Conservation (phyloP, 140 eudicot genomes). For the Ambrosia hybrid region DNA sequence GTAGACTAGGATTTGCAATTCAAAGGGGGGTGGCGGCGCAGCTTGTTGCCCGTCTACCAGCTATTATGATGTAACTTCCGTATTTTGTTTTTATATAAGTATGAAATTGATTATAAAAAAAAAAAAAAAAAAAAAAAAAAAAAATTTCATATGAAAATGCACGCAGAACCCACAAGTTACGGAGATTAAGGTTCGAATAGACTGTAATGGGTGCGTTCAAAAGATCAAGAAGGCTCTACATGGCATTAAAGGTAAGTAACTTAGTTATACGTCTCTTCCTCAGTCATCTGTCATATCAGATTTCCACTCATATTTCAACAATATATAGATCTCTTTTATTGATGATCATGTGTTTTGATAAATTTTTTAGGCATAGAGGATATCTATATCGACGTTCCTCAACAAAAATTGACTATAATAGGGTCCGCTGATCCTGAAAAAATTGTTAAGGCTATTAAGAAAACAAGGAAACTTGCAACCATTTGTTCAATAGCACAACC, state of each 20-base stretch:
- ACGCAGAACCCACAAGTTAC: constrained; percentile 77
- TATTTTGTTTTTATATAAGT: too few relatives aligned
- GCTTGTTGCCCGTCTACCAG: too few relatives aligned
- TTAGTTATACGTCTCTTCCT: background rate
- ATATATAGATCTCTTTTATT: background rate
- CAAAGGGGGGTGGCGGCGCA: too few relatives aligned
- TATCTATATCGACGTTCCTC: constrained; percentile 62
- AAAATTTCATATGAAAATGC: background rate
- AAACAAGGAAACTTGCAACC: constrained; percentile 69
- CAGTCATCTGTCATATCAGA: background rate
- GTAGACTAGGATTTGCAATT: too few relatives aligned
- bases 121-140: too few relatives aligned
- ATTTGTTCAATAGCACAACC: constrained; percentile 61
- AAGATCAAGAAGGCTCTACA: constrained; percentile 82
- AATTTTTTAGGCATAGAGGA: constrained; percentile 67
- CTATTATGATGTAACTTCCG: too few relatives aligned
- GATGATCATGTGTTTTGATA: background rate
- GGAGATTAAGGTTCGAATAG: constrained; percentile 80
- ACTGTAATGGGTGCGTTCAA: constrained; percentile 94
- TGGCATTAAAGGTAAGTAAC: constrained; percentile 64
- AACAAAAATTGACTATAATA: constrained; percentile 64
- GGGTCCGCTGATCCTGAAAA: constrained; percentile 88
- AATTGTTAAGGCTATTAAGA: constrained; percentile 71
- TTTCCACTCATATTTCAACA: too few relatives aligned
- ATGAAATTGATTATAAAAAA: too few relatives aligned